Evolutionary conservation across 768 basidiomycete genomes (phyloP).

Genomic region (Pisolithus orientalis): DNA sequence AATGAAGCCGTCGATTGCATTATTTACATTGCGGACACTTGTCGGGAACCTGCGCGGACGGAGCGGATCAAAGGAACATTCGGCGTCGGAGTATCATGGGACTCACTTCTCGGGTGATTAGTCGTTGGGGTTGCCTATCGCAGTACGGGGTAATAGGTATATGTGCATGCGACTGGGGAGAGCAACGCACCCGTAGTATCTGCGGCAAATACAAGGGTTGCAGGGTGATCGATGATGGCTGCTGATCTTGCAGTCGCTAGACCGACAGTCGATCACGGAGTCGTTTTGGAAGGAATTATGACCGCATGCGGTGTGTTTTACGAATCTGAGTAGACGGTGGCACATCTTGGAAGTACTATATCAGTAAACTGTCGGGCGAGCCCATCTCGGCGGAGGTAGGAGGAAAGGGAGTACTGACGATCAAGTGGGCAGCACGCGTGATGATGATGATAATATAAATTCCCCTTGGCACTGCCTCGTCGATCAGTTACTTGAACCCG

Average conservation of each 20-base stretch:
- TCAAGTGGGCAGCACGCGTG: neutral
- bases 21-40: slow-evolving; percentile 26
- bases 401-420: slow-evolving; percentile 17
- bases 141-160: neutral
- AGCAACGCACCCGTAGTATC: slow-evolving; percentile 45
- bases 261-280: slow-evolving; percentile 47
- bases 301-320: slow-evolving; percentile 44
- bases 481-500: neutral
- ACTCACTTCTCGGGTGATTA: slow-evolving; percentile 39
- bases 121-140: slow-evolving; percentile 49
- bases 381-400: slow-evolving; percentile 52
- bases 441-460: neutral
- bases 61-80: slow-evolving; percentile 10
- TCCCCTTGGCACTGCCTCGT: slow-evolving; percentile 13
- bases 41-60: slow-evolving; percentile 27
- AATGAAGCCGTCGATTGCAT: neutral
- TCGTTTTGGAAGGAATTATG: slow-evolving; percentile 45
- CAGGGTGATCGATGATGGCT: slow-evolving; percentile 44
- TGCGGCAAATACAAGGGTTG: slow-evolving; percentile 42
- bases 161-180: neutral
- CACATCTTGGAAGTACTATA: slow-evolving; percentile 43
- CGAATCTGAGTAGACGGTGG: slow-evolving; percentile 52
- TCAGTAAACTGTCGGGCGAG: slow-evolving; percentile 7
- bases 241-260: slow-evolving; percentile 40
- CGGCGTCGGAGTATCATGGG: slow-evolving; percentile 1